These are phyloP conservation scores for Zopfia rhizophila DNA, from an alignment of 2,329 filamentous ascomycete species.

Conservation along the genomic window DNA sequence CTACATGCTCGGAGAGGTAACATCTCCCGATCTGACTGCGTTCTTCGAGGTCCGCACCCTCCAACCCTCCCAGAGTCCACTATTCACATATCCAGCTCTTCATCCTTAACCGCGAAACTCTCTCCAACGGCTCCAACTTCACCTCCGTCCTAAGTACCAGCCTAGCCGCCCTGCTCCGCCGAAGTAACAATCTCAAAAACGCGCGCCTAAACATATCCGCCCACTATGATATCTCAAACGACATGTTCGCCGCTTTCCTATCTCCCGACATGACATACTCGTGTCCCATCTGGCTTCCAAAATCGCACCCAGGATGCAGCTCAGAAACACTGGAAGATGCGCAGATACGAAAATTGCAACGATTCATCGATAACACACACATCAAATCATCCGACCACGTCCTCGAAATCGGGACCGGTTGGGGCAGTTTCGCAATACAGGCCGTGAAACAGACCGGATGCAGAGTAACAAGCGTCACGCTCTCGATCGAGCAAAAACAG, in stretches of 20 bases:
- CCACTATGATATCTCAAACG: constrained; percentile 81
- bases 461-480: constrained; percentile 73
- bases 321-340: constrained; percentile 71
- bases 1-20: constrained; percentile 78
- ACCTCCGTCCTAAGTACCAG: constrained; percentile 69
- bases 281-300: constrained; percentile 72
- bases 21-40: constrained; percentile 71
- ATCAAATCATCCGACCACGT: constrained; percentile 75
- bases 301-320: constrained; percentile 51
- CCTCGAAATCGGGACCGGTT: constrained; percentile 79
- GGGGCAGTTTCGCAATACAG: constrained; percentile 78
- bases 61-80: background rate
- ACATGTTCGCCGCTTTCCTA: constrained; percentile 79
- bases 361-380: constrained; percentile 72
- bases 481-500: constrained; percentile 75
- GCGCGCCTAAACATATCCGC: constrained; percentile 60
- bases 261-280: constrained; percentile 82
- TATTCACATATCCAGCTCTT: constrained; percentile 66
- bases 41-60: constrained; percentile 69
- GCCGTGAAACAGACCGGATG: constrained; percentile 74
- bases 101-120: constrained; percentile 71
- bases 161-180: constrained; percentile 64
- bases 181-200: constrained; percentile 60
- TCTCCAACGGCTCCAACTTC: constrained; percentile 72
- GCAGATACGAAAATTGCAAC: constrained; percentile 73